phyloP scores from a whole-genome alignment of 306 rosid species.

The Fragaria iinumae region DNA sequence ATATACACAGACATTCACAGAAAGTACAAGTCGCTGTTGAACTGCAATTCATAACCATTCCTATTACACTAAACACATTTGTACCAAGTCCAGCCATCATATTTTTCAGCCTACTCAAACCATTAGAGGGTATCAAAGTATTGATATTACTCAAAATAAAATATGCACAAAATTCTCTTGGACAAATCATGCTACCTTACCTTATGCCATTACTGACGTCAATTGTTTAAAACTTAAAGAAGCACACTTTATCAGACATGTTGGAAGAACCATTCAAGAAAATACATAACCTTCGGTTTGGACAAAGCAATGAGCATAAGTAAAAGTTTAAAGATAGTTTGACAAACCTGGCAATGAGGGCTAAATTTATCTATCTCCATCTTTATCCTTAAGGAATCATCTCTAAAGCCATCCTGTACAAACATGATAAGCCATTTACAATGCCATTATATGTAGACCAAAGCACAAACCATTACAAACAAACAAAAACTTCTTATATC shows the following conservation, averaged over 20 bases:
- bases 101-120: not conserved
- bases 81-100: not conserved
- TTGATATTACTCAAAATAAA: not conserved
- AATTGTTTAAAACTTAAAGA: not conserved
- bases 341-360: slow-evolving; percentile 58
- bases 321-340: slow-evolving; percentile 13
- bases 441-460: not conserved
- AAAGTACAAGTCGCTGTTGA: not conserved
- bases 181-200: not conserved
- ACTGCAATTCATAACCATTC: slow-evolving; percentile 1
- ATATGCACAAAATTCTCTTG: not conserved
- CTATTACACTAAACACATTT: not conserved
- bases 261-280: not conserved
- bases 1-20: not conserved
- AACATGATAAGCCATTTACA: not conserved
- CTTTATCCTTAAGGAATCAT: slow-evolving; percentile 71
- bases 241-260: not conserved
- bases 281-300: not conserved
- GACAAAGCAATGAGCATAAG: not conserved
- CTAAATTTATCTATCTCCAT: slow-evolving; percentile 48
- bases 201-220: not conserved
- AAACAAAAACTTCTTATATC: not conserved
- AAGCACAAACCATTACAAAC: not conserved
- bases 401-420: slow-evolving; percentile 72
- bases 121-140: not conserved